Evolutionary conservation across 1,284 basidiomycete species (phyloP).

Genomic region (Tranzscheliella williamsii): DNA sequence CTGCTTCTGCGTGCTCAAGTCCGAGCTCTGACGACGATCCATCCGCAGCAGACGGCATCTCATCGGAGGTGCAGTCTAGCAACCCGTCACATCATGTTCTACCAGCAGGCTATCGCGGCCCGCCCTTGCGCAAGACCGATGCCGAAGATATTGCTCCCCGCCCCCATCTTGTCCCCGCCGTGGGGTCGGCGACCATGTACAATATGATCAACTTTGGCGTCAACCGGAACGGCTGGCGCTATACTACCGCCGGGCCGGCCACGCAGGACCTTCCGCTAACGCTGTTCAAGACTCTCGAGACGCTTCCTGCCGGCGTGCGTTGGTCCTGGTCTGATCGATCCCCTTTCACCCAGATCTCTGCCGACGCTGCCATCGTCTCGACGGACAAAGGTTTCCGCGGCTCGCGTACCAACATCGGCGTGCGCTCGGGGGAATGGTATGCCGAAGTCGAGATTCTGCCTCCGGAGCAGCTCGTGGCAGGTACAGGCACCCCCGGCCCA

Average conservation of each 20-base stretch:
- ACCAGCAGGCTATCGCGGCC: slow-evolving; percentile 48
- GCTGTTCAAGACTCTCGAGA: slow-evolving; percentile 50
- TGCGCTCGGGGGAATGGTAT: slow-evolving; percentile 91
- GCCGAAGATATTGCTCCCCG: slow-evolving; percentile 45
- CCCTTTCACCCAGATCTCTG: slow-evolving; percentile 72
- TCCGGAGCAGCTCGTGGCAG: slow-evolving; percentile 51
- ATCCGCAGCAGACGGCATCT: slow-evolving; percentile 12
- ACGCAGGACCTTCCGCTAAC: slow-evolving; percentile 42
- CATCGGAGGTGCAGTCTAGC: slow-evolving; percentile 4
- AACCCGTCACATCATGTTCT: slow-evolving; percentile 31
- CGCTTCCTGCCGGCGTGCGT: slow-evolving; percentile 41
- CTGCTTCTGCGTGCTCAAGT: slow-evolving; percentile 25
- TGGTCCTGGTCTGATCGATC: slow-evolving; percentile 70
- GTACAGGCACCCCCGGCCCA: slow-evolving; percentile 62
- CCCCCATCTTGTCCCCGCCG: slow-evolving; percentile 29
- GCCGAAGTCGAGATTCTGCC: slow-evolving; percentile 84
- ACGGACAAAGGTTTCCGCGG: slow-evolving; percentile 89
- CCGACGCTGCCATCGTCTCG: slow-evolving; percentile 75
- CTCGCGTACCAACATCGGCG: slow-evolving; percentile 82
- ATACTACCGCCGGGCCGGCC: slow-evolving; percentile 52
- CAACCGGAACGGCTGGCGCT: slow-evolving; percentile 56
- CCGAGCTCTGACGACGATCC: slow-evolving; percentile 28
- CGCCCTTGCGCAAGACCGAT: slow-evolving; percentile 37
- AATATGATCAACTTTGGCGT: slow-evolving; percentile 44
- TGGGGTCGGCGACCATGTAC: slow-evolving; percentile 21